Evolutionary conservation across 1,284 basidiomycete genomes (phyloP).

Genomic region (Fomitopsis schrenkii): DNA sequence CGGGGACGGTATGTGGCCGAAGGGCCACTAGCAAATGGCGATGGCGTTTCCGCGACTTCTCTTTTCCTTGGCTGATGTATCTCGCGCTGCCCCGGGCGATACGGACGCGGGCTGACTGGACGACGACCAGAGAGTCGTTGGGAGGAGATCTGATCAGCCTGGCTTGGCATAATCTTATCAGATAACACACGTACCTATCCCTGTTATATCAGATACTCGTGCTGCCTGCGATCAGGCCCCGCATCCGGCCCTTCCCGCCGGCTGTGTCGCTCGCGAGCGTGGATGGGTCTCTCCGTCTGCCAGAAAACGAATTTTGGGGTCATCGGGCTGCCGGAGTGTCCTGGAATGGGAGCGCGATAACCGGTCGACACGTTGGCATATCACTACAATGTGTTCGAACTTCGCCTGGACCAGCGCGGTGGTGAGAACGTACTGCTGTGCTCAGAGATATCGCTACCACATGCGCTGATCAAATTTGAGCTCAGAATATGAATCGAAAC

Average conservation of each 20-base stretch:
- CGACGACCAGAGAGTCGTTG: background rate
- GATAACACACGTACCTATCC: background rate
- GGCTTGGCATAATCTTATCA: background rate
- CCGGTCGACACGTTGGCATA: background rate
- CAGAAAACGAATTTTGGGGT: background rate
- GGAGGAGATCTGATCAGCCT: background rate
- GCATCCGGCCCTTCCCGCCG: too few relatives aligned
- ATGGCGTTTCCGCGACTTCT: background rate
- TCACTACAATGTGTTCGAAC: background rate
- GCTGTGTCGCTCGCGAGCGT: too few relatives aligned
- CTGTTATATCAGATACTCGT: background rate
- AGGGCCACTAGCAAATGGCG: background rate
- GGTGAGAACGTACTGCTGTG: background rate
- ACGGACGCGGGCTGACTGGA: background rate
- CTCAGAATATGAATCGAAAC: too few relatives aligned
- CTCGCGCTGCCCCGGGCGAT: background rate
- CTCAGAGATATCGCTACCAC: too few relatives aligned
- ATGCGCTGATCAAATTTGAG: too few relatives aligned
- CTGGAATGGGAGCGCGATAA: background rate
- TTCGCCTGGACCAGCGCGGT: background rate
- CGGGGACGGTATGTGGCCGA: background rate
- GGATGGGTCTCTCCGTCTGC: background rate
- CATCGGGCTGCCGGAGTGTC: background rate
- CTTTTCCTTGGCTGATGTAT: background rate
- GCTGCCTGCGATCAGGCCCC: background rate